phyloP scores from a whole-genome alignment of 352 stramenopile genomes.

The Lagenidium giganteum region DNA sequence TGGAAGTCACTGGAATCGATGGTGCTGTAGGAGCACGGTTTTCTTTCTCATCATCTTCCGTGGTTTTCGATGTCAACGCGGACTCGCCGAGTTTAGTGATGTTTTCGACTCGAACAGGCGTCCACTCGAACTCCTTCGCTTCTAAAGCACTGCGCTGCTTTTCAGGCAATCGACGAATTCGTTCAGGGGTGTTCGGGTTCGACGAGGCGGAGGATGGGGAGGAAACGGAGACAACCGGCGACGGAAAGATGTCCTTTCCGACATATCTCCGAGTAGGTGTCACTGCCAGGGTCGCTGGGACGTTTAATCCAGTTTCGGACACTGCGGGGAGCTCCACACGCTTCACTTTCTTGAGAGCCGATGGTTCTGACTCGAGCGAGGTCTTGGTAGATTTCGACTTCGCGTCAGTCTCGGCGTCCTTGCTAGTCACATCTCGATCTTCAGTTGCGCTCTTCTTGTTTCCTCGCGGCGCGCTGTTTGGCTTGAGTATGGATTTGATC shows the following conservation, averaged over 20 bases:
- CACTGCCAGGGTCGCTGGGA: conserved; percentile 6
- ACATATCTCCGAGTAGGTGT: not conserved
- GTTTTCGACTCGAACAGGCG: too few relatives aligned
- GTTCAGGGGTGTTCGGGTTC: conserved; percentile 61
- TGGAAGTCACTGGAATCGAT: not conserved
- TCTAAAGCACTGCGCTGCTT: conserved; percentile 2
- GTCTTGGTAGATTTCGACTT: too few relatives aligned
- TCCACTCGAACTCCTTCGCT: conserved; percentile 52
- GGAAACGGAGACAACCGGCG: conserved; percentile 68
- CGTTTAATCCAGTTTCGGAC: too few relatives aligned
- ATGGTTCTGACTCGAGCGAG: too few relatives aligned
- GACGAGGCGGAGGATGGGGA: conserved; percentile 50
- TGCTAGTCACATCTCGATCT: too few relatives aligned
- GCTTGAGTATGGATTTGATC: too few relatives aligned
- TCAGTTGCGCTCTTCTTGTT: too few relatives aligned
- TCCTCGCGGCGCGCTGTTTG: too few relatives aligned
- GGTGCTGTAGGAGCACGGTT: not conserved
- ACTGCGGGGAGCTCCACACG: too few relatives aligned
- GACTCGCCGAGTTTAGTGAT: too few relatives aligned
- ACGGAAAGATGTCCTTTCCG: conserved; percentile 22
- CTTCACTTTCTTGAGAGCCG: too few relatives aligned
- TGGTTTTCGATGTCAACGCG: not conserved
- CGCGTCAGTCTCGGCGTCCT: too few relatives aligned
- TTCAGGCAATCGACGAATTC: conserved; percentile 7
- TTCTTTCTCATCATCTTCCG: not conserved